Evolutionary conservation across 129 eudicot species (phyloP).

Genomic region (Escallonia rubra): DNA sequence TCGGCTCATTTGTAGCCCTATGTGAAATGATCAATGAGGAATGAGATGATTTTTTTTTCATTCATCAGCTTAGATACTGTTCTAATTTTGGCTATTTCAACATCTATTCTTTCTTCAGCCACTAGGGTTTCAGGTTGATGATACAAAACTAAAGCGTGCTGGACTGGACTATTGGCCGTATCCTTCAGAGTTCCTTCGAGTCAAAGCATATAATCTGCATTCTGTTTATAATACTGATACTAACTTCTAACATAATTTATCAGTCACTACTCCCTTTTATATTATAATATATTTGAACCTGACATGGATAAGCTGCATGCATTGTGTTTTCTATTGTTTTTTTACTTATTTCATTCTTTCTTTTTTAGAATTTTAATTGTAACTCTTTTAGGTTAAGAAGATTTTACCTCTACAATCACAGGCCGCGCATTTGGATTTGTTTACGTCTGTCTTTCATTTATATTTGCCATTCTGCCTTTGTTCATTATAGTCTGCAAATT

Average conservation of each 20-base stretch:
- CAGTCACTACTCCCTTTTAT: neutral
- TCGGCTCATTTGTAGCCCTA: too few species aligned
- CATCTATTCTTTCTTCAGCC: conserved; percentile 54
- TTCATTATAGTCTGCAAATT: too few species aligned
- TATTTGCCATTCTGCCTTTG: too few species aligned
- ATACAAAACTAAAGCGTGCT: conserved; percentile 92
- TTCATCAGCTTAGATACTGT: neutral
- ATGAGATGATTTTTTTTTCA: neutral
- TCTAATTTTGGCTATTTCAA: neutral
- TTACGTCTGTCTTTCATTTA: too few species aligned
- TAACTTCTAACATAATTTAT: neutral
- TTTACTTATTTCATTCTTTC: too few species aligned
- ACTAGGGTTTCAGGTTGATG: conserved; percentile 79
- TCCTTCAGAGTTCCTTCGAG: conserved; percentile 32
- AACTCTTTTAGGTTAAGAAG: too few species aligned
- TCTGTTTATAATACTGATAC: neutral
- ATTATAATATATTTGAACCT: neutral
- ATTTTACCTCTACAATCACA: too few species aligned
- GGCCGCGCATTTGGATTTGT: too few species aligned
- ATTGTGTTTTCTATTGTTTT: too few species aligned
- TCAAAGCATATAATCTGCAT: neutral
- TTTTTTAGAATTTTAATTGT: too few species aligned
- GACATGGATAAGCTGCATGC: neutral
- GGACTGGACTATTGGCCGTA: conserved; percentile 99
- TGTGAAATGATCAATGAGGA: neutral